Percentiles rank a stretch among this genome's conserved stretches.
Evolutionary conservation across 768 basidiomycete genomes (phyloP).

Genomic region (Russula virescens): DNA sequence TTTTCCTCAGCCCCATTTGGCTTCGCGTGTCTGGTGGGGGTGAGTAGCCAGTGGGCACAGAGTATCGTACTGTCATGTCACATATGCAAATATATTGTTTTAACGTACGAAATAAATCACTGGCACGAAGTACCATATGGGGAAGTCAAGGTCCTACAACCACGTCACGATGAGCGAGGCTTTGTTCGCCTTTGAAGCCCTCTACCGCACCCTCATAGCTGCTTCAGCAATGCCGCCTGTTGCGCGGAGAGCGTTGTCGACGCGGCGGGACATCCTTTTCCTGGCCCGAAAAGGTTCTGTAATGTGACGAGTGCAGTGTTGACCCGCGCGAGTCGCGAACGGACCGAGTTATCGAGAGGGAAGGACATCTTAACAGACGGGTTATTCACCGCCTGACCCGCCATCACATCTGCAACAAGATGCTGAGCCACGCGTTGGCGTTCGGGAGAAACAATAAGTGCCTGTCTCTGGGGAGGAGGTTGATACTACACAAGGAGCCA

Average conservation of each 20-base stretch:
- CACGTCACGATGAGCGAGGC: too few relatives aligned
- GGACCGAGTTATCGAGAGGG: conserved; percentile 52
- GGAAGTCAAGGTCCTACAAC: too few relatives aligned
- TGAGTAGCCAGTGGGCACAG: too few relatives aligned
- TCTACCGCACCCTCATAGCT: background rate
- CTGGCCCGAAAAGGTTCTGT: conserved; percentile 68
- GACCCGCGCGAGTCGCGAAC: conserved; percentile 51
- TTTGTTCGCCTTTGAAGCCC: background rate
- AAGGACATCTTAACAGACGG: conserved; percentile 53
- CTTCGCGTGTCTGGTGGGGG: too few relatives aligned
- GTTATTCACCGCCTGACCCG: conserved; percentile 51
- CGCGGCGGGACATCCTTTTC: conserved; percentile 60
- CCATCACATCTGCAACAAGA: conserved; percentile 8
- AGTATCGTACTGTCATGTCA: too few relatives aligned
- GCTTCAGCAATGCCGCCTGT: conserved; percentile 15
- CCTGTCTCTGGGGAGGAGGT: background rate
- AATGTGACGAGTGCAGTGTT: conserved; percentile 56
- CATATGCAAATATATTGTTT: too few relatives aligned
- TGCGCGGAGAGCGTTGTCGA: conserved; percentile 46
- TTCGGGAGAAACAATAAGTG: too few relatives aligned
- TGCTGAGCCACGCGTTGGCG: background rate
- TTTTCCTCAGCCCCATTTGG: too few relatives aligned
- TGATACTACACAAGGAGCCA: background rate
- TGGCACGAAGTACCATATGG: too few relatives aligned
- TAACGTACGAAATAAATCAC: too few relatives aligned